Percentiles rank a stretch among this genome's conserved stretches.
Evolutionary conservation across 2,329 filamentous ascomycete genomes (phyloP).

Genomic region (Sarocladium oryzae): DNA sequence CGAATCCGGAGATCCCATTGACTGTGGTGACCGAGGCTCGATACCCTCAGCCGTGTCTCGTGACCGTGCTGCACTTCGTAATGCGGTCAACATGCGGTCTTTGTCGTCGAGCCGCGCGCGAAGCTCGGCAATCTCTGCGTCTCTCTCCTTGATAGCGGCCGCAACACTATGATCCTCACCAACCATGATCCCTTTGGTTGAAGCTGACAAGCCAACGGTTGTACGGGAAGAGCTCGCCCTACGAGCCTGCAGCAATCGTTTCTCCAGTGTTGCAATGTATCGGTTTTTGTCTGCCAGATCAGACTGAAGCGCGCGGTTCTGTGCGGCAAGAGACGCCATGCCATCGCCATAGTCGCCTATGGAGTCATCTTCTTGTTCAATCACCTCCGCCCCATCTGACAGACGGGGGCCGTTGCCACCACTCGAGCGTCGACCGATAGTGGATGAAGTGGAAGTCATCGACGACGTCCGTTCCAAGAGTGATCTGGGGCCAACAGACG

Average conservation of each 20-base stretch:
- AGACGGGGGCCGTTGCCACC: slow-evolving; percentile 28
- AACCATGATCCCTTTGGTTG: slow-evolving; percentile 59
- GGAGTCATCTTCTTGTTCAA: slow-evolving; percentile 59
- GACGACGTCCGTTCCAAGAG: slow-evolving; percentile 60
- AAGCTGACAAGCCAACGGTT: slow-evolving; percentile 62
- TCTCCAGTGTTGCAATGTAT: slow-evolving; percentile 91
- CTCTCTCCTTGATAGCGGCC: slow-evolving; percentile 74
- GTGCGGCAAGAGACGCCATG: slow-evolving; percentile 71
- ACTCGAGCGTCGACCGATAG: slow-evolving; percentile 48
- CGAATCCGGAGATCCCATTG: slow-evolving; percentile 7
- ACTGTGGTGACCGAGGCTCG: slow-evolving; percentile 26
- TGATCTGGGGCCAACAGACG: slow-evolving; percentile 47
- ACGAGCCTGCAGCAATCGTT: slow-evolving; percentile 82
- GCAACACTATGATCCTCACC: slow-evolving; percentile 73
- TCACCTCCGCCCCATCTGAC: slow-evolving; percentile 30
- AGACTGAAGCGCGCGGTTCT: slow-evolving; percentile 87
- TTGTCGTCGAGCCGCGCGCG: slow-evolving; percentile 87
- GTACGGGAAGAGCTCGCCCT: slow-evolving; percentile 84
- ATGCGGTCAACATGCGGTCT: slow-evolving; percentile 82
- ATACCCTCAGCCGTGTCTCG: slow-evolving; percentile 68
- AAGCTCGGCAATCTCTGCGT: slow-evolving; percentile 88
- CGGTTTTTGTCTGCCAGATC: slow-evolving; percentile 95
- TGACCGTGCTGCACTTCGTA: slow-evolving; percentile 79
- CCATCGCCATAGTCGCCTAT: slow-evolving; percentile 82
- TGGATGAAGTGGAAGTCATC: slow-evolving; percentile 56